phyloP scores from a whole-genome alignment of 1,139 yeast genomes.

The Saccharomyces hybrid region DNA sequence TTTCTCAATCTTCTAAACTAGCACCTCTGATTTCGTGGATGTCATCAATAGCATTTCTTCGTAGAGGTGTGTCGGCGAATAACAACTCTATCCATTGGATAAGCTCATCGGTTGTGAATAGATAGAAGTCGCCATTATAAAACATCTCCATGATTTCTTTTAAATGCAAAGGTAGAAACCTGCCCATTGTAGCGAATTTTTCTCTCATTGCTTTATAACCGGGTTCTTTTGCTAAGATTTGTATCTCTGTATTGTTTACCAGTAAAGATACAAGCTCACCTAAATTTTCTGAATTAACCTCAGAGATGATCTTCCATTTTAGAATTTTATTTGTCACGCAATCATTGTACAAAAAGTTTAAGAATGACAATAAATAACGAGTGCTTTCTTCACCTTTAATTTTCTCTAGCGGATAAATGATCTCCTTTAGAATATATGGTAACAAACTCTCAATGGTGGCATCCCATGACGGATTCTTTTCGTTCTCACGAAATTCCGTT shows the following conservation, averaged over 20 bases:
- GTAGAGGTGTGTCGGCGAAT: slow-evolving; percentile 64
- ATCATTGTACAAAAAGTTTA: slow-evolving; percentile 20
- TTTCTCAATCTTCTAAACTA: slow-evolving; percentile 11
- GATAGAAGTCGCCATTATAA: slow-evolving; percentile 67
- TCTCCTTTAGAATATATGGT: slow-evolving; percentile 18
- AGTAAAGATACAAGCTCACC: slow-evolving; percentile 23
- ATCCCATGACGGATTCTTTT: slow-evolving; percentile 23
- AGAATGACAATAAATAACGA: slow-evolving; percentile 8
- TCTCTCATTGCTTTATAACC: slow-evolving; percentile 24
- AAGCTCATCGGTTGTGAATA: slow-evolving; percentile 62
- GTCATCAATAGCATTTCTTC: slow-evolving; percentile 56
- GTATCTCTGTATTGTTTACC: slow-evolving; percentile 16
- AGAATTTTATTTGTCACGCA: slow-evolving; percentile 19
- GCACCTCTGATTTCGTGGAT: slow-evolving; percentile 42
- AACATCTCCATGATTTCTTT: slow-evolving; percentile 63
- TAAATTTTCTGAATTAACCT: slow-evolving; percentile 27
- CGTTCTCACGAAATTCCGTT: slow-evolving; percentile 17
- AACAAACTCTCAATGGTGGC: slow-evolving; percentile 16
- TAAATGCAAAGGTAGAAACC: slow-evolving; percentile 47
- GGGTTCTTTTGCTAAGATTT: slow-evolving; percentile 8
- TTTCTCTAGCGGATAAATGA: slow-evolving; percentile 14
- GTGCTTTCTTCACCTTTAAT: slow-evolving; percentile 13
- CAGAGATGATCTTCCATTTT: slow-evolving; percentile 30
- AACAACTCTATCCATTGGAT: slow-evolving; percentile 50
- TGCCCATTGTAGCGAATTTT: slow-evolving; percentile 23